phyloP scores from a whole-genome alignment of 2,329 filamentous ascomycete species.

The Microcyclospora pomicola region DNA sequence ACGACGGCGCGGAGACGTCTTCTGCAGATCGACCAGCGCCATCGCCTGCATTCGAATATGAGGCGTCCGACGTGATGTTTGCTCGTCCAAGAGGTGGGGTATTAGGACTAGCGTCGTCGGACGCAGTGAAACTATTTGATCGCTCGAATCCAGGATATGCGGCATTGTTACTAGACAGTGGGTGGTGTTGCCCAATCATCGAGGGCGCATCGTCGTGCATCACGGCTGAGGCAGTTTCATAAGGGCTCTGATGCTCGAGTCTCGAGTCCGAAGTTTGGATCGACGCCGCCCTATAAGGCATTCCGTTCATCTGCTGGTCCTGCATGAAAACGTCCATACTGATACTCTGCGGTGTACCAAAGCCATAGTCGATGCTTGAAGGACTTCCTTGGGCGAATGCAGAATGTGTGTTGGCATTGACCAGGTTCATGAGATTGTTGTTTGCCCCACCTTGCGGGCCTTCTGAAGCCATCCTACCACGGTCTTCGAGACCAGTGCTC shows the following conservation, averaged over 20 bases:
- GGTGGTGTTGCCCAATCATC: constrained; percentile 11
- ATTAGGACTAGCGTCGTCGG: constrained; percentile 18
- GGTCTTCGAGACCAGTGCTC: too few species aligned
- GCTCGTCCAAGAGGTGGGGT: neutral
- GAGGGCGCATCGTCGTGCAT: constrained; percentile 10
- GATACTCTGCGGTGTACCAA: constrained; percentile 13
- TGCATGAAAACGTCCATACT: constrained; percentile 11
- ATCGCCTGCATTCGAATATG: constrained; percentile 4
- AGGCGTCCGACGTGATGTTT: constrained; percentile 4
- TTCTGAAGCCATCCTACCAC: too few species aligned
- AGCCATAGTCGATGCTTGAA: constrained; percentile 16
- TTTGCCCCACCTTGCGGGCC: too few species aligned
- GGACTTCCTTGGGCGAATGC: constrained; percentile 14
- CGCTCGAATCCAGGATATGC: constrained; percentile 9
- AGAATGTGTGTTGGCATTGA: constrained; percentile 1
- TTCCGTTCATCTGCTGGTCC: constrained; percentile 2
- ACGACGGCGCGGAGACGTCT: constrained; percentile 23
- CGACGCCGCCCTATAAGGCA: constrained; percentile 7
- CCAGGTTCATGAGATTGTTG: too few species aligned
- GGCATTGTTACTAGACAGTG: constrained; percentile 19
- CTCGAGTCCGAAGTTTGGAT: constrained; percentile 6
- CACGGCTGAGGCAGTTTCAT: constrained; percentile 1
- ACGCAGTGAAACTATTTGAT: constrained; percentile 15
- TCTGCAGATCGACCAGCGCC: neutral
- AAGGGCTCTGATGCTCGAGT: constrained; percentile 6